These are phyloP conservation scores for Polyporus tsugae DNA, from an alignment of 1,284 basidiomycete species.

Conservation along the genomic window DNA sequence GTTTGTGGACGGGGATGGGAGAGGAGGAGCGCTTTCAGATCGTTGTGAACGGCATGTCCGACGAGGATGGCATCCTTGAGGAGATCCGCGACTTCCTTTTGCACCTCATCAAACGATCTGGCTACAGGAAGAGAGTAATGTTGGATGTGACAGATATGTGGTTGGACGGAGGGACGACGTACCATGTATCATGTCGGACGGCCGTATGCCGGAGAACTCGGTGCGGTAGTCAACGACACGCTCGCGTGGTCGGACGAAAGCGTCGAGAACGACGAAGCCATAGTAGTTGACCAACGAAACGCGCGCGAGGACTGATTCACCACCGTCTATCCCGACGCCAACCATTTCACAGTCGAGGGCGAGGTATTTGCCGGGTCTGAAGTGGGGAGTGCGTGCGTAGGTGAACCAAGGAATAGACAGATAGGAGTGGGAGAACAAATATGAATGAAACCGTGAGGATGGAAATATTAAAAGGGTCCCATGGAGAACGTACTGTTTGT, in stretches of 20 bases:
- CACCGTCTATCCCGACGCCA: constrained; percentile 85
- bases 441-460: neutral
- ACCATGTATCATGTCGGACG: constrained; percentile 79
- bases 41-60: constrained; percentile 94
- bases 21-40: constrained; percentile 90
- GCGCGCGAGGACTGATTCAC: constrained; percentile 87
- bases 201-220: constrained; percentile 88
- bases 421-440: neutral
- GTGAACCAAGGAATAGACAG: too few relatives aligned
- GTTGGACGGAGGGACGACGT: constrained; percentile 30
- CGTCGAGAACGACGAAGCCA: constrained; percentile 84
- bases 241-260: constrained; percentile 89
- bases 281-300: constrained; percentile 94
- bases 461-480: constrained; percentile 1
- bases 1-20: constrained; percentile 84
- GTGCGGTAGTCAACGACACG: constrained; percentile 95
- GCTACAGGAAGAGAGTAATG: constrained; percentile 51
- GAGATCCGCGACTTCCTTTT: constrained; percentile 81
- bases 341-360: constrained; percentile 99
- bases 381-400: neutral
- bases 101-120: constrained; percentile 82
- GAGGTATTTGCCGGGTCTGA: constrained; percentile 80
- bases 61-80: constrained; percentile 88
- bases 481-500: constrained; percentile 52
- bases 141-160: neutral